These are phyloP conservation scores for Fragilaria crotonensis DNA, from an alignment of 108 stramenopile species.

Conservation along the genomic window DNA sequence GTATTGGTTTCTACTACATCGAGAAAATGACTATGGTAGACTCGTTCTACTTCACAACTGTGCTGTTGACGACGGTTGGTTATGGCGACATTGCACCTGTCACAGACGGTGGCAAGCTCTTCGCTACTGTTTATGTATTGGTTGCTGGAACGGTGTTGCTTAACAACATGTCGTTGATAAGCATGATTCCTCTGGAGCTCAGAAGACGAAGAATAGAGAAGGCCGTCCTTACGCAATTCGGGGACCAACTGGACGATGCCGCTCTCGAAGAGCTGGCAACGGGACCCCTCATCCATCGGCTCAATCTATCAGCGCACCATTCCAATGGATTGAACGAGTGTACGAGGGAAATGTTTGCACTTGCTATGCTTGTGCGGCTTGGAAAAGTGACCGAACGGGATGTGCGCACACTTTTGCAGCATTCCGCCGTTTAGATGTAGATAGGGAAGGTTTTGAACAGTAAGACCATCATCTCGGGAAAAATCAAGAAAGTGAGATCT, in stretches of 20 bases:
- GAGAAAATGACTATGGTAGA: constrained; percentile 60
- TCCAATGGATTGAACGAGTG: constrained; percentile 74
- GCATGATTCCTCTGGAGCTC: constrained; percentile 85
- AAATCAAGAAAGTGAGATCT: constrained; percentile 26
- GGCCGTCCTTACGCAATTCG: constrained; percentile 69
- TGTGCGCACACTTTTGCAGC: constrained; percentile 78
- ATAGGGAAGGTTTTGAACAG: constrained; percentile 65
- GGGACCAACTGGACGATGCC: constrained; percentile 70
- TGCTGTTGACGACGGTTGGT: constrained; percentile 45
- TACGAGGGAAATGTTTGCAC: constrained; percentile 85
- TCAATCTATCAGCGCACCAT: constrained; percentile 52
- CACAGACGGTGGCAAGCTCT: constrained; percentile 57
- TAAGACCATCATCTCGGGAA: constrained; percentile 41
- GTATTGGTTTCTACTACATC: constrained; percentile 77
- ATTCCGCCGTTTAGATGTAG: constrained; percentile 67
- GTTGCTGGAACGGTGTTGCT: constrained; percentile 76
- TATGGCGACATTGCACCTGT: constrained; percentile 83
- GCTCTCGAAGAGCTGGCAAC: constrained; percentile 81
- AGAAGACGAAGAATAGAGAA: constrained; percentile 75
- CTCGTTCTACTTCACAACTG: constrained; percentile 65
- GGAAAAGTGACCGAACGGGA: constrained; percentile 81
- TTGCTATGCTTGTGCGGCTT: constrained; percentile 86
- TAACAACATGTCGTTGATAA: constrained; percentile 85
- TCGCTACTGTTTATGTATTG: constrained; percentile 62
- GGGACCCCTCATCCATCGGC: constrained; percentile 68